These are phyloP conservation scores for Mycosphaerella sp. DNA, from an alignment of 2,329 filamentous ascomycete genomes.

Conservation along the genomic window DNA sequence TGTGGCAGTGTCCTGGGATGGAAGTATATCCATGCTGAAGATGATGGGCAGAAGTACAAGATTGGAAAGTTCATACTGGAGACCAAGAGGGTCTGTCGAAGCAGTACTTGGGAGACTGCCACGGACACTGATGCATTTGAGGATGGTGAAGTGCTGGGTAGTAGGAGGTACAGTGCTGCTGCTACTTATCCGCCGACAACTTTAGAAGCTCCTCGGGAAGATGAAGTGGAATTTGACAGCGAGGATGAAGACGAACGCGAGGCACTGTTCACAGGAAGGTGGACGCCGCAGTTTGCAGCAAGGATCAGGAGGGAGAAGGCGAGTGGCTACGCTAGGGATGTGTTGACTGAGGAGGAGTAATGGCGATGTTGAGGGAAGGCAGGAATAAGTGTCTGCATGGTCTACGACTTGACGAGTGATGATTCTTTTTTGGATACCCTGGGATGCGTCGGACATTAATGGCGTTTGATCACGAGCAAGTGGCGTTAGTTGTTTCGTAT, in stretches of 20 bases:
- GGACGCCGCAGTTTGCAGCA: slow-evolving; percentile 51
- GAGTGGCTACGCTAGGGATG: slow-evolving; percentile 4
- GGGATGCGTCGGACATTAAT: neutral
- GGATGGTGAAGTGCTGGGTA: slow-evolving; percentile 31
- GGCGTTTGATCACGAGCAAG: too few species aligned
- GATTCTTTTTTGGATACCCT: neutral
- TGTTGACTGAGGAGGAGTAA: slow-evolving; percentile 6
- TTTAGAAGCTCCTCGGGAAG: slow-evolving; percentile 17
- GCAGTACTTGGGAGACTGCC: slow-evolving; percentile 47
- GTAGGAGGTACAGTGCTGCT: slow-evolving; percentile 47
- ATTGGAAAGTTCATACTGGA: slow-evolving; percentile 63
- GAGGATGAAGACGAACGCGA: slow-evolving; percentile 63
- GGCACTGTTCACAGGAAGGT: slow-evolving; percentile 57
- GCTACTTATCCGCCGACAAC: slow-evolving; percentile 21
- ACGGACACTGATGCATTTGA: slow-evolving; percentile 22
- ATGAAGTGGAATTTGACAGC: slow-evolving; percentile 54
- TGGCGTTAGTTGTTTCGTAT: too few species aligned
- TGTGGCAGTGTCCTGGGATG: slow-evolving; percentile 56
- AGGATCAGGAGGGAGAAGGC: slow-evolving; percentile 39
- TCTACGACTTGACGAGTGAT: neutral
- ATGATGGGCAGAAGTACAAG: slow-evolving; percentile 58
- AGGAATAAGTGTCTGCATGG: neutral
- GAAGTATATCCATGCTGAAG: slow-evolving; percentile 59
- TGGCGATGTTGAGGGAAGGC: neutral
- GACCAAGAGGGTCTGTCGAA: slow-evolving; percentile 49